phyloP scores from a whole-genome alignment of 179 eudicot species.

The Dionaea muscipula region DNA sequence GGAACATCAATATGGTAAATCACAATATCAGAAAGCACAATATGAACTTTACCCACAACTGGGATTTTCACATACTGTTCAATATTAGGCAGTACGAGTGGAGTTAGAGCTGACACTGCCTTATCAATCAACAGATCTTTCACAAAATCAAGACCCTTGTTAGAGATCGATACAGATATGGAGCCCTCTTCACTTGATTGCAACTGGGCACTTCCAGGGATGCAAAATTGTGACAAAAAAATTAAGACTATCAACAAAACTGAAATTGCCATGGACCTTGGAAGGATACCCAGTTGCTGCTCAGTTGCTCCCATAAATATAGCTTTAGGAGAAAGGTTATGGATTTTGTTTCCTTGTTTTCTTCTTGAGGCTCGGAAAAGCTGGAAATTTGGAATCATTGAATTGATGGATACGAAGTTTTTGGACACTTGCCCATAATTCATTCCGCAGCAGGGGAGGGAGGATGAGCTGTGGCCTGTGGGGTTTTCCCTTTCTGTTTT shows the following conservation, averaged over 20 bases:
- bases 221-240: conserved; percentile 15
- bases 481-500: no score
- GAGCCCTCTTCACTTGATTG: conserved; percentile 22
- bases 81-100: conserved; percentile 49
- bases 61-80: conserved; percentile 43
- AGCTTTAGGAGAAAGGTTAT: no score
- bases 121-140: conserved; percentile 48
- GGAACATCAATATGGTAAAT: conserved; percentile 47
- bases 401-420: no score
- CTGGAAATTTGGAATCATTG: no score
- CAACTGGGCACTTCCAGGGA: conserved; percentile 20
- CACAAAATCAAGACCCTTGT: conserved; percentile 60
- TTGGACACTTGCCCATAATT: no score
- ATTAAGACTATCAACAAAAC: conserved; percentile 13
- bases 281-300: background rate
- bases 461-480: no score
- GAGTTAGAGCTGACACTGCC: conserved; percentile 45
- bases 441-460: no score
- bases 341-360: no score
- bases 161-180: conserved; percentile 51
- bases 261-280: conserved; percentile 14
- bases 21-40: conserved; percentile 43
- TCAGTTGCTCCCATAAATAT: background rate
- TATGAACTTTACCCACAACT: conserved; percentile 49
- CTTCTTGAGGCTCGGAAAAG: no score